Base-by-base conservation (phyloP, 495 filamentous ascomycete species). In the Zalerion maritima region DNA sequence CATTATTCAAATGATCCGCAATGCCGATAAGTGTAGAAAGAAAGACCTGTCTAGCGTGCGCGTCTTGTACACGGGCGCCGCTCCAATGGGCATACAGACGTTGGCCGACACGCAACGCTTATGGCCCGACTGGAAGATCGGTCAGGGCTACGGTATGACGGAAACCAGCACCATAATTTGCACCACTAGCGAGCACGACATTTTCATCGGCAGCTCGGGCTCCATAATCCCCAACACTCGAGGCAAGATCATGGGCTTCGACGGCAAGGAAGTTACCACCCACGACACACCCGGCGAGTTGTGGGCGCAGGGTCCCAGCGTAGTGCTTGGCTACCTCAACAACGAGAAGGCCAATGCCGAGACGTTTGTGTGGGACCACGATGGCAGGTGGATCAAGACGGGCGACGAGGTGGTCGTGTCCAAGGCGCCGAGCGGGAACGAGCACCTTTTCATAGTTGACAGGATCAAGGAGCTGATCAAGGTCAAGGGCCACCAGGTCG, bases 381-480 rank as follows among this genome's bases (percentile, higher is more conserved):
- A 78, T 27, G 64, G 65, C 2, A 50, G 61, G n/a, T 94, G 79
- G 74, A 73, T 93, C 65, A 66, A 66, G 13, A 94, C 85, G 1
- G 85, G 85, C 14, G 85, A 94, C 42, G 82, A 91, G 45, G 84
- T 75, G 1, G 62, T 85, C 7, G 54, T 92, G 14, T 59, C 64
- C 10, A 63, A 69, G 46, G 51, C 67, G 10, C 67, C 76, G 0
- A 52, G 58, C 4, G 77, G 75, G 6, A 54, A 75, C 28, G 81
- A 92, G 49, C 85, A 94, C 44, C 38, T 91, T 19, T 74, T 75
- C 38, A 79, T 94, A 23, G 78, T 85, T 2, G 85, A 94, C 46
- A 71, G 85, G 2, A 75, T 94, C 43, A 94, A 94, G 61, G 85
- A 94, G 52, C 57, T 94, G 30, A 91, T 94, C 57, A 94, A 94